phyloP scores from a whole-genome alignment of 148 eudicot genomes.

The Linanthus parryae region DNA sequence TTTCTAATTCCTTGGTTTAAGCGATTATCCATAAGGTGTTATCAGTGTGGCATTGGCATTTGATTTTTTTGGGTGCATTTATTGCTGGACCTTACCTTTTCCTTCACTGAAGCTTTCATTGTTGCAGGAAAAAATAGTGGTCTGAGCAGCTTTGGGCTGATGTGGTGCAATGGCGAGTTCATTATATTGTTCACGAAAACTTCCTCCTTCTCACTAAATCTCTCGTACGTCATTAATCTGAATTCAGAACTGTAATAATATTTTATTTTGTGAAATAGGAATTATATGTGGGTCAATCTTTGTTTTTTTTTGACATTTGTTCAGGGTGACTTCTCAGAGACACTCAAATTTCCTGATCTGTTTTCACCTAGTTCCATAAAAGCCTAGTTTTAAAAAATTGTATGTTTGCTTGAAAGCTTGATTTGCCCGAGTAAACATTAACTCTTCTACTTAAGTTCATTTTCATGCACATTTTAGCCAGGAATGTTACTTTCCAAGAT shows the following conservation, averaged over 20 bases:
- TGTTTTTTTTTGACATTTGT: constrained; percentile 77
- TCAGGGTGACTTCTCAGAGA: constrained; percentile 68
- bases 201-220: background rate
- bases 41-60: constrained; percentile 94
- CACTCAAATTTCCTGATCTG: constrained; percentile 61
- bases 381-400: too few relatives aligned
- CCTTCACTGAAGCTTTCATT: constrained; percentile 4
- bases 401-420: too few relatives aligned
- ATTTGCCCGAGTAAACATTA: too few relatives aligned
- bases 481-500: too few relatives aligned
- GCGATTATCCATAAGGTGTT: constrained; percentile 30
- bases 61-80: constrained; percentile 86
- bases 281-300: constrained; percentile 74
- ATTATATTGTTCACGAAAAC: too few relatives aligned
- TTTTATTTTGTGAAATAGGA: constrained; percentile 35
- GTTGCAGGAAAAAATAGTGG: constrained; percentile 84
- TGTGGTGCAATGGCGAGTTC: constrained; percentile 98
- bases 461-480: too few relatives aligned
- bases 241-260: constrained; percentile 6
- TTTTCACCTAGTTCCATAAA: constrained; percentile 83
- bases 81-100: constrained; percentile 71
- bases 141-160: constrained; percentile 95
- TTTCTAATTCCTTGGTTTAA: constrained; percentile 22
- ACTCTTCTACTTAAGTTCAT: too few relatives aligned
- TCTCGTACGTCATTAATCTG: background rate